phyloP scores from a whole-genome alignment of 164 flowering plant genomes.

The Euptelea pleiosperma region DNA sequence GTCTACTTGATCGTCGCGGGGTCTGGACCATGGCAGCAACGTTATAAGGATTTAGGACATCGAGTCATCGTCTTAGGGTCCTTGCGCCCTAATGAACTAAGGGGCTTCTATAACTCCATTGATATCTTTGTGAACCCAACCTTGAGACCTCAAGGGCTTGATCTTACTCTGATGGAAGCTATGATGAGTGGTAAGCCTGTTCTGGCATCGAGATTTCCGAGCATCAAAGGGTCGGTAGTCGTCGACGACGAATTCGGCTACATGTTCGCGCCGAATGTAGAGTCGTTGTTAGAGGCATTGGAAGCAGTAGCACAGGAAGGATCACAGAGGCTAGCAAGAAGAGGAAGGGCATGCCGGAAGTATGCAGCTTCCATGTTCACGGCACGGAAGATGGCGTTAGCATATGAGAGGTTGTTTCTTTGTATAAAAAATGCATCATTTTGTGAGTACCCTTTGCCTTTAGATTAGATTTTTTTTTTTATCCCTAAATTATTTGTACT shows the following conservation, averaged over 20 bases:
- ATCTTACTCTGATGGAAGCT: constrained; percentile 86
- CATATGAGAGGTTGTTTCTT: constrained; percentile 80
- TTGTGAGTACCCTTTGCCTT: constrained; percentile 52
- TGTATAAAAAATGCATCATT: constrained; percentile 66
- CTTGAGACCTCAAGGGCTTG: constrained; percentile 83
- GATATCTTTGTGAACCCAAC: constrained; percentile 85
- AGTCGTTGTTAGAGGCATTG: constrained; percentile 59
- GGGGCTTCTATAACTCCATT: constrained; percentile 63
- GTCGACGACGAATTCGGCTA: constrained; percentile 71
- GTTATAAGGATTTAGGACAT: constrained; percentile 60
- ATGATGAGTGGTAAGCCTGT: constrained; percentile 89
- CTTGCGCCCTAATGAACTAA: constrained; percentile 46
- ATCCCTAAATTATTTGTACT: no score
- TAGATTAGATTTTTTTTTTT: background rate
- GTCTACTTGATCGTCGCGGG: constrained; percentile 75
- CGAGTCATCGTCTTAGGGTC: constrained; percentile 67
- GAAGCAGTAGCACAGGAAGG: constrained; percentile 66
- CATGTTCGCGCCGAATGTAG: constrained; percentile 83
- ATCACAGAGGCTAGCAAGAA: constrained; percentile 39
- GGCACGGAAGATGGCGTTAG: constrained; percentile 72
- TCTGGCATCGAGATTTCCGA: constrained; percentile 78
- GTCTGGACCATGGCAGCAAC: constrained; percentile 75
- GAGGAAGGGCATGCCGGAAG: constrained; percentile 59
- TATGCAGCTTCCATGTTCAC: constrained; percentile 78
- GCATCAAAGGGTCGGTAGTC: constrained; percentile 67